Conservation (phyloP, 495 filamentous ascomycete genomes). For the Rhizodiscina lignyota region DNA sequence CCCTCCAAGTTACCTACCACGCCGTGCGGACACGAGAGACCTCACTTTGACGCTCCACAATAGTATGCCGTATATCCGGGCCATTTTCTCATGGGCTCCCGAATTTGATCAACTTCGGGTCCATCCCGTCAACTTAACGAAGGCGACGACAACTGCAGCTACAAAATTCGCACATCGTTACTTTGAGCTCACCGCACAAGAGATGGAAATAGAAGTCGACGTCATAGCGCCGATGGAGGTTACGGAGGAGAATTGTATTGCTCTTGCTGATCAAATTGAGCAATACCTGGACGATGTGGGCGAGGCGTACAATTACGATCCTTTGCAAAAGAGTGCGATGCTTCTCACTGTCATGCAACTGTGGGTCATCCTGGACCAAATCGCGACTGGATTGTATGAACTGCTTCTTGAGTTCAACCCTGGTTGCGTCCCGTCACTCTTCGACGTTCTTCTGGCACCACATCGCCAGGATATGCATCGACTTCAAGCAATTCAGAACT, state of each 20-base stretch:
- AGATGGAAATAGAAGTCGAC: neutral
- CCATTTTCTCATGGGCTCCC: neutral
- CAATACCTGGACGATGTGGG: slow-evolving; percentile 18
- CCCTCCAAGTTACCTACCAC: slow-evolving; percentile 15
- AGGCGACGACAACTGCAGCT: too few species aligned
- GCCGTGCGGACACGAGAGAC: slow-evolving; percentile 16
- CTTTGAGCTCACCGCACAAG: neutral
- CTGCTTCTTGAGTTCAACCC: slow-evolving; percentile 22
- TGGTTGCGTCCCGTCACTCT: slow-evolving; percentile 23
- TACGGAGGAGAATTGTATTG: slow-evolving; percentile 13
- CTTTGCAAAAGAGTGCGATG: slow-evolving; percentile 26
- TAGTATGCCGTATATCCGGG: neutral
- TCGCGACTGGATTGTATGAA: slow-evolving; percentile 15
- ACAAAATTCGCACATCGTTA: neutral
- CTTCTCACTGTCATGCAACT: slow-evolving; percentile 25
- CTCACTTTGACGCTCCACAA: neutral
- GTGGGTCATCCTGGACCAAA: slow-evolving; percentile 25
- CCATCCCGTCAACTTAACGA: too few species aligned
- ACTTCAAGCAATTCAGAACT: slow-evolving; percentile 27
- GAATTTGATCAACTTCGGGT: too few species aligned
- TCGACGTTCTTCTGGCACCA: slow-evolving; percentile 32
- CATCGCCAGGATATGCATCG: slow-evolving; percentile 25
- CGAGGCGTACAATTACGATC: slow-evolving; percentile 26
- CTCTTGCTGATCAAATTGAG: slow-evolving; percentile 22
- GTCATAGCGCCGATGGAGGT: neutral